Conservation (phyloP, 2,329 filamentous ascomycete genomes). For the Trichoderma asperellum region DNA sequence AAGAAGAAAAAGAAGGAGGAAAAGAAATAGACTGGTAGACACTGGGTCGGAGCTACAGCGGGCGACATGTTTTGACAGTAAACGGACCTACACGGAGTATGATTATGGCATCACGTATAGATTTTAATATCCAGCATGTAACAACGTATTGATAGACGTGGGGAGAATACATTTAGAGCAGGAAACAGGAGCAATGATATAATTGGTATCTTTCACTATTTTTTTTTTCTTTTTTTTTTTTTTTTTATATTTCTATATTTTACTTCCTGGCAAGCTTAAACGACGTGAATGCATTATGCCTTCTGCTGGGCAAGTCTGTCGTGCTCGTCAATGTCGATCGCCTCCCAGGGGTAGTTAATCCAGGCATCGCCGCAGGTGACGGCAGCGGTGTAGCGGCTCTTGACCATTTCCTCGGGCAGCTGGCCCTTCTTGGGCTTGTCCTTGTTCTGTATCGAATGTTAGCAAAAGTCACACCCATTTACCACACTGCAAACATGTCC, state of each 20-base stretch:
- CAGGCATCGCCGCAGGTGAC: constrained; percentile 90
- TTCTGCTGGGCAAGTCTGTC: constrained; percentile 66
- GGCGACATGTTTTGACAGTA: neutral
- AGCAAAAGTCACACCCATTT: neutral
- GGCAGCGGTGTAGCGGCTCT: constrained; percentile 79
- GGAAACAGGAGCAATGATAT: neutral
- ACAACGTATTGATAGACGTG: neutral
- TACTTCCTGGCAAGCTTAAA: constrained; percentile 5
- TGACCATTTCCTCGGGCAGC: constrained; percentile 77
- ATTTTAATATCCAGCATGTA: neutral
- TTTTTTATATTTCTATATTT: constrained; percentile 12
- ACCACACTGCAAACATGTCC: neutral
- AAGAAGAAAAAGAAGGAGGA: neutral
- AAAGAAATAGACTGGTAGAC: neutral
- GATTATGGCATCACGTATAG: neutral
- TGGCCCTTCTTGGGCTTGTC: constrained; percentile 92
- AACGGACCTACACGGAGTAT: neutral
- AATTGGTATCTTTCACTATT: constrained; percentile 20
- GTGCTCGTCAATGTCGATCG: constrained; percentile 89
- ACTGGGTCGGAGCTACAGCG: neutral
- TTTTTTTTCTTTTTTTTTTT: constrained; percentile 11
- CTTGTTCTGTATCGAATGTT: constrained; percentile 71
- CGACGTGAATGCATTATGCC: neutral
- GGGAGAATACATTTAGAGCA: neutral
- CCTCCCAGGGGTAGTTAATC: constrained; percentile 99